Evolutionary conservation across 2,329 filamentous ascomycete genomes (phyloP).

Genomic region (Aspergillus sp.): DNA sequence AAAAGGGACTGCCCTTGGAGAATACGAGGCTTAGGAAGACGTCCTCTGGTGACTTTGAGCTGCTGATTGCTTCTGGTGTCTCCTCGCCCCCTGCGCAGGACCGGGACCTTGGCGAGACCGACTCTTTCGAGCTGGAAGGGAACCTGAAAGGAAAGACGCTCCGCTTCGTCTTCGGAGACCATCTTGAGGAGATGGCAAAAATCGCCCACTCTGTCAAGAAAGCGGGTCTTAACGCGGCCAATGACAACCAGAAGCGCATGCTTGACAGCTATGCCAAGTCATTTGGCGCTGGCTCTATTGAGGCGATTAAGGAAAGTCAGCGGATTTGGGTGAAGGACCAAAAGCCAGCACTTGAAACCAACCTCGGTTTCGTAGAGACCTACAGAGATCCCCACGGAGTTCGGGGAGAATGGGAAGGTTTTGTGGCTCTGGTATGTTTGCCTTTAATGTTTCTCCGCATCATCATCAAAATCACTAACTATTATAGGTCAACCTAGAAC

Average conservation of each 20-base stretch:
- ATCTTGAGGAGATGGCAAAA: conserved; percentile 65
- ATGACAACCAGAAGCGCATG: conserved; percentile 70
- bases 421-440: conserved; percentile 58
- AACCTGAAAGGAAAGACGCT: conserved; percentile 62
- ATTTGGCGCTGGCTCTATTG: conserved; percentile 68
- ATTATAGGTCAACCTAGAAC: conserved; percentile 69
- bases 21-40: conserved; percentile 73
- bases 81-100: conserved; percentile 57
- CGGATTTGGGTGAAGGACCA: conserved; percentile 79
- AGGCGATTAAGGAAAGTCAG: conserved; percentile 76
- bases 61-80: conserved; percentile 68
- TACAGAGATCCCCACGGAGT: conserved; percentile 79
- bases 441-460: not conserved
- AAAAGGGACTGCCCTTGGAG: conserved; percentile 65
- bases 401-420: conserved; percentile 80
- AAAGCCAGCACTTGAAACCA: conserved; percentile 72
- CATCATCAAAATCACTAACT: conserved; percentile 20
- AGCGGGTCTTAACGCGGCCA: conserved; percentile 65
- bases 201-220: conserved; percentile 63
- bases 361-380: conserved; percentile 81
- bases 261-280: conserved; percentile 69
- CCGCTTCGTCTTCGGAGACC: conserved; percentile 69
- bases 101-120: conserved; percentile 64
- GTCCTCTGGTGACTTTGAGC: conserved; percentile 59
- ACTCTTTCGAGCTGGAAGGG: conserved; percentile 58